Evolutionary conservation across 108 stramenopile species (phyloP).

Genomic region (Nannochloropsis salina): DNA sequence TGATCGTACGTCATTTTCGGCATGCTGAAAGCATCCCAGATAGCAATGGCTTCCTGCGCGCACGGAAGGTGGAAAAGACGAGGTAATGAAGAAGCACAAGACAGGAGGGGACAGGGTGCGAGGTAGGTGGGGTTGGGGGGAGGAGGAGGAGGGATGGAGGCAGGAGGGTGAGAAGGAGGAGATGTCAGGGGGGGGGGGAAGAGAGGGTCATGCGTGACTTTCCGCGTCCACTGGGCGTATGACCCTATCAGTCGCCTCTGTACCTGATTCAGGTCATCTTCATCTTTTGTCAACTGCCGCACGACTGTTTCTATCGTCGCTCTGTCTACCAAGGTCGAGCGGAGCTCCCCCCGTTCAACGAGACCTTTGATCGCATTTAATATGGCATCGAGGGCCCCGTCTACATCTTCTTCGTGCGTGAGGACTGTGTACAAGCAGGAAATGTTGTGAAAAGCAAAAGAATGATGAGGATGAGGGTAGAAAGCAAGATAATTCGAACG

Average conservation of each 20-base stretch:
- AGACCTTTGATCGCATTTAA: conserved; percentile 5
- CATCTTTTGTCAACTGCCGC: conserved; percentile 10
- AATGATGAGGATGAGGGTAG: background rate
- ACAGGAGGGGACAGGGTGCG: background rate
- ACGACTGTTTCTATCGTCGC: background rate
- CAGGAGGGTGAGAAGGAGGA: background rate
- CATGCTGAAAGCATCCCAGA: conserved; percentile 14
- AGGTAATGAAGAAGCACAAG: no score
- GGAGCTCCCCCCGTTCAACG: background rate
- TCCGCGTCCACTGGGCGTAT: background rate
- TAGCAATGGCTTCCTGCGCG: background rate
- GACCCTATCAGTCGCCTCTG: background rate
- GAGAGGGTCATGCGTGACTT: background rate
- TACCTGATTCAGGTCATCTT: conserved; percentile 10
- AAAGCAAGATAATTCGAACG: background rate
- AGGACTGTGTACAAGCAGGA: background rate
- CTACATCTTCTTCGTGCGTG: background rate
- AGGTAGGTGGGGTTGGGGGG: background rate
- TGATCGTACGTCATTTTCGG: background rate
- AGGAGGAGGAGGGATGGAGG: background rate
- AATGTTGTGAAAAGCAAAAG: no score
- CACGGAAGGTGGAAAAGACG: background rate
- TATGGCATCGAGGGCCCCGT: conserved; percentile 11
- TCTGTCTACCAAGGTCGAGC: background rate
- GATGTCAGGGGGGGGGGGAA: background rate